Percentiles rank a stretch among this genome's conserved stretches.
These are phyloP conservation scores for Arthroderma uncinatum DNA, from an alignment of 2,329 filamentous ascomycete species.

Conservation along the genomic window DNA sequence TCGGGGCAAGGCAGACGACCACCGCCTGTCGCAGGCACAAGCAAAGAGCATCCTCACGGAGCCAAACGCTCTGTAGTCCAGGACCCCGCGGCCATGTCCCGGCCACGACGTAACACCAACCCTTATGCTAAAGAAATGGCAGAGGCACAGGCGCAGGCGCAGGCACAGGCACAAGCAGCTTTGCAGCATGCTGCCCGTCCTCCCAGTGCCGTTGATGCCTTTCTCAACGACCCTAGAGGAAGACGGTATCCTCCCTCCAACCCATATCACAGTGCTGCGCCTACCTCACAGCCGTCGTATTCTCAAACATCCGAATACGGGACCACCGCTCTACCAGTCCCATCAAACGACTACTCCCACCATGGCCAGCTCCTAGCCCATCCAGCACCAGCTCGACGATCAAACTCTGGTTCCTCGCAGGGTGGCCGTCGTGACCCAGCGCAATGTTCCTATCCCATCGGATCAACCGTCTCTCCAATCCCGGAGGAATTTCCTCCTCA, in stretches of 20 bases:
- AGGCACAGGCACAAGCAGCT: background rate
- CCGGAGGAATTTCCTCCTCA: constrained; percentile 54
- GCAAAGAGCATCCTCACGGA: background rate
- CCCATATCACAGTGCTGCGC: background rate
- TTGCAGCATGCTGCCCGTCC: background rate
- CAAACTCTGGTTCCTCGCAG: constrained; percentile 5
- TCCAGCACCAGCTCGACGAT: constrained; percentile 25
- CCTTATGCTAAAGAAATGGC: constrained; percentile 1
- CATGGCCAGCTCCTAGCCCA: background rate
- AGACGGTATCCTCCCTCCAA: background rate
- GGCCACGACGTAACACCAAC: background rate
- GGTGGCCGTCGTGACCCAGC: constrained; percentile 8
- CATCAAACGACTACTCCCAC: background rate
- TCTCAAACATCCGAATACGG: background rate
- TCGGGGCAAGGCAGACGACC: constrained; percentile 7
- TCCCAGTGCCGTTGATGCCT: background rate
- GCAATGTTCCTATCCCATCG: constrained; percentile 44
- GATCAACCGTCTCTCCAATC: constrained; percentile 62
- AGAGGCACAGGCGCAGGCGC: background rate
- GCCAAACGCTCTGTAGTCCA: background rate
- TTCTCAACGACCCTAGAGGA: background rate
- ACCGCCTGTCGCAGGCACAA: constrained; percentile 13
- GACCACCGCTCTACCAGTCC: background rate
- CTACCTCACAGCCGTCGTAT: background rate
- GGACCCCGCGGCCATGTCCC: background rate